A percentile compares a stretch with the other conserved stretches of the same genome.
Evolutionary conservation across 257 asterid species (phyloP).

Genomic region (Pogostemon cablin): DNA sequence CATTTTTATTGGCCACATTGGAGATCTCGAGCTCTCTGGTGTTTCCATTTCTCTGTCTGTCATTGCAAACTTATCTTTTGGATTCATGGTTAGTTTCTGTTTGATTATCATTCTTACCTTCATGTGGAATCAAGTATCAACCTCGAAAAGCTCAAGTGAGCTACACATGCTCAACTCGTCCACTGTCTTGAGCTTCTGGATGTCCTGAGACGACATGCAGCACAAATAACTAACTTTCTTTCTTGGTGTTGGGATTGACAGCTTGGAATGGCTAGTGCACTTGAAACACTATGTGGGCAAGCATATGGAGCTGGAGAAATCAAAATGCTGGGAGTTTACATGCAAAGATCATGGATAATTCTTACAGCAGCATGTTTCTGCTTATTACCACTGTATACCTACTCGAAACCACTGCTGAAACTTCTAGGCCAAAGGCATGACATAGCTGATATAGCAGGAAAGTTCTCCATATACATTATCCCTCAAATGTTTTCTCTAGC

Average conservation of each 20-base stretch:
- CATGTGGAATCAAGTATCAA: background rate
- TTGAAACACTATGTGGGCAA: constrained; percentile 92
- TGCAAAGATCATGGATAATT: constrained; percentile 90
- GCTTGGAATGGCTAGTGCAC: constrained; percentile 98
- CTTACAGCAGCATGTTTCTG: constrained; percentile 62
- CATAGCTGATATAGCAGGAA: constrained; percentile 82
- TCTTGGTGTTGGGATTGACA: constrained; percentile 28
- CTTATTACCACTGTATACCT: constrained; percentile 72
- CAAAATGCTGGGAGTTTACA: constrained; percentile 74
- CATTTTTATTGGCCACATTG: constrained; percentile 89
- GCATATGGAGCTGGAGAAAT: constrained; percentile 94
- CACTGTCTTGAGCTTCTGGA: background rate
- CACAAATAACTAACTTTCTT: background rate
- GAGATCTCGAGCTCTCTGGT: constrained; percentile 90
- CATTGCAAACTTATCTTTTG: constrained; percentile 82
- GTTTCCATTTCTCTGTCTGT: constrained; percentile 89
- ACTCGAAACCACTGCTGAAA: constrained; percentile 59
- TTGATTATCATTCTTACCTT: background rate
- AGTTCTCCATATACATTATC: constrained; percentile 63
- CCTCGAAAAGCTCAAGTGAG: background rate
- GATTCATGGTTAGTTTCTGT: constrained; percentile 75
- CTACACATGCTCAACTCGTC: background rate
- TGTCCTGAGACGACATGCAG: background rate
- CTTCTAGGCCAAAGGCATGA: constrained; percentile 77
- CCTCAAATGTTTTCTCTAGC: constrained; percentile 95